These are phyloP conservation scores for Skeletonema tropicum DNA, from an alignment of 108 stramenopile species.

Conservation along the genomic window DNA sequence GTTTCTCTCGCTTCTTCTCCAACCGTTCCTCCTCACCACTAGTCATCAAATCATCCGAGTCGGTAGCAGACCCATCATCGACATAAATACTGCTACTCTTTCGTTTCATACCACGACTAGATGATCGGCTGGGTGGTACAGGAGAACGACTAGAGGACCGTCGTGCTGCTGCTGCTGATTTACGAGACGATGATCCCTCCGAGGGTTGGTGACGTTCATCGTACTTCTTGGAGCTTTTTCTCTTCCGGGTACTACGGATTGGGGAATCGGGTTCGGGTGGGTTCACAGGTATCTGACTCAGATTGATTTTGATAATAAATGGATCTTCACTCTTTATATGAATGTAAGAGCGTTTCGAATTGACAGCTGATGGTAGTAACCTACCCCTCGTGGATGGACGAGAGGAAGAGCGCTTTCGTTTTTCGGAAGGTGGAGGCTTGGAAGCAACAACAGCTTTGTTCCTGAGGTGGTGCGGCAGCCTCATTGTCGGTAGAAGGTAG, in stretches of 20 bases:
- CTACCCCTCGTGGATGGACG: neutral
- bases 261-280: too few relatives aligned
- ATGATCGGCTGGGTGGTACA: conserved; percentile 1
- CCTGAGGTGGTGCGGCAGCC: neutral
- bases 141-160: conserved; percentile 24
- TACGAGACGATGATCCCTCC: neutral
- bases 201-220: neutral
- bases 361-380: neutral
- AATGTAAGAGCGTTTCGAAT: conserved; percentile 10
- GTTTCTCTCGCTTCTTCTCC: conserved; percentile 39
- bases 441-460: neutral
- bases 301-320: conserved; percentile 48
- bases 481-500: neutral
- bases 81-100: conserved; percentile 43
- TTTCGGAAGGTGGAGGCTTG: neutral
- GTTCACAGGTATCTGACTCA: conserved; percentile 32
- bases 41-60: conserved; percentile 63
- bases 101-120: conserved; percentile 48
- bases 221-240: neutral
- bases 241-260: neutral
- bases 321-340: conserved; percentile 44
- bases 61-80: conserved; percentile 64
- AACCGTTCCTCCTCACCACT: conserved; percentile 47
- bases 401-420: neutral
- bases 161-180: neutral